Percentiles rank a stretch among this genome's conserved stretches.
Conservation (phyloP, 2,329 filamentous ascomycete genomes). For the Phialophora expanda region DNA sequence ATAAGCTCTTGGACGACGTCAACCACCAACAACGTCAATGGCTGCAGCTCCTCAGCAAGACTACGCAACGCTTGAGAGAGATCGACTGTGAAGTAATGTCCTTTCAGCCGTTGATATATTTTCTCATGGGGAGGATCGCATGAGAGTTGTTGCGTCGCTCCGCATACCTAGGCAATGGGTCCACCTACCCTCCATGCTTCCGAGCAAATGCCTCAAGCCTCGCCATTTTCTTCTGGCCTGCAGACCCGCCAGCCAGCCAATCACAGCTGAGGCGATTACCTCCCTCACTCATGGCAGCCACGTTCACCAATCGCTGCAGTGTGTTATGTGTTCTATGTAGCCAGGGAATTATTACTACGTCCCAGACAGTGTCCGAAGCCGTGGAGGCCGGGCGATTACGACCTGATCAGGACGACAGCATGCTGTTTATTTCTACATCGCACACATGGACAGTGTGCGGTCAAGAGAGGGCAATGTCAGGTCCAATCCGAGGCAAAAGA, state of each 20-base stretch:
- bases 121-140: neutral
- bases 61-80: neutral
- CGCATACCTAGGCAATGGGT: constrained; percentile 26
- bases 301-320: neutral
- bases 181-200: constrained; percentile 20
- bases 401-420: neutral
- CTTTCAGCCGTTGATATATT: constrained; percentile 1
- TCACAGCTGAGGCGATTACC: constrained; percentile 30
- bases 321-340: neutral
- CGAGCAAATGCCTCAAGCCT: constrained; percentile 34
- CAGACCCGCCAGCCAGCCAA: constrained; percentile 30
- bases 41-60: constrained; percentile 14
- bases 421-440: neutral
- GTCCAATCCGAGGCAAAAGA: constrained; percentile 8
- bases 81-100: neutral
- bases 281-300: neutral
- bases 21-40: constrained; percentile 19
- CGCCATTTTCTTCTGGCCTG: constrained; percentile 33
- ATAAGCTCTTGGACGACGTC: constrained; percentile 36
- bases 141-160: constrained; percentile 12
- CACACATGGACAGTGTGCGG: neutral
- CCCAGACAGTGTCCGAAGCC: neutral
- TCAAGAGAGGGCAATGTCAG: constrained; percentile 13
- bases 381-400: neutral
- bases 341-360: neutral